Conservation (phyloP, 768 basidiomycete species). For the Podaxis rugospora region DNA sequence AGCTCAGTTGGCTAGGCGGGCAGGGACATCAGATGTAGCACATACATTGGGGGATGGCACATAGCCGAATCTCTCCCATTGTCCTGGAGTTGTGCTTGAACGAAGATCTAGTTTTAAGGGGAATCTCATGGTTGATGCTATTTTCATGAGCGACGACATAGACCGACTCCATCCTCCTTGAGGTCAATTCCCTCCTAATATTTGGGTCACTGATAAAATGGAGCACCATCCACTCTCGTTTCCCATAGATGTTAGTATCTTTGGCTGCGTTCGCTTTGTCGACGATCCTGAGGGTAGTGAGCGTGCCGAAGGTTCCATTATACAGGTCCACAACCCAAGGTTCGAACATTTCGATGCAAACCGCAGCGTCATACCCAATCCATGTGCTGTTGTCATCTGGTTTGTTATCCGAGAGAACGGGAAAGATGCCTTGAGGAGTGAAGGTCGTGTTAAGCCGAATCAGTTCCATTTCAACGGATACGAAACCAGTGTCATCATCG, state of each 20-base stretch:
- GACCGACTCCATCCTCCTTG: conserved; percentile 20
- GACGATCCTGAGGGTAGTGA: conserved; percentile 26
- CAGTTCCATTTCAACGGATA: conserved; percentile 30
- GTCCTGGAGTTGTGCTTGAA: conserved; percentile 16
- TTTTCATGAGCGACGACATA: conserved; percentile 30
- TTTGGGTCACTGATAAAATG: conserved; percentile 15
- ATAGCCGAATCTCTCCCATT: conserved; percentile 34
- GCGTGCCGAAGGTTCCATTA: conserved; percentile 27
- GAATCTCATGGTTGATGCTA: conserved; percentile 27
- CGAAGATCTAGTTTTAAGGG: background rate
- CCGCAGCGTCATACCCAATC: conserved; percentile 34
- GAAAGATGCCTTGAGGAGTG: conserved; percentile 27
- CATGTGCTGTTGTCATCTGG: conserved; percentile 25
- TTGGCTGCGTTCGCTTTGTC: conserved; percentile 23
- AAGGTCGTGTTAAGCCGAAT: conserved; percentile 31
- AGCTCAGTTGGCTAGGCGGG: background rate
- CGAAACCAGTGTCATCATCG: conserved; percentile 27
- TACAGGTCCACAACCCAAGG: conserved; percentile 35
- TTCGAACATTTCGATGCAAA: conserved; percentile 36
- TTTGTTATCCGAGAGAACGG: conserved; percentile 14
- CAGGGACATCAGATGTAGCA: background rate
- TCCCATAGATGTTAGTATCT: conserved; percentile 14
- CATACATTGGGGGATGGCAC: conserved; percentile 36
- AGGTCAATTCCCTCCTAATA: conserved; percentile 23
- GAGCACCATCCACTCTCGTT: too few relatives aligned